These are phyloP conservation scores for Ramularia collo-cygni DNA, from an alignment of 2,329 filamentous ascomycete species.

Conservation along the genomic window DNA sequence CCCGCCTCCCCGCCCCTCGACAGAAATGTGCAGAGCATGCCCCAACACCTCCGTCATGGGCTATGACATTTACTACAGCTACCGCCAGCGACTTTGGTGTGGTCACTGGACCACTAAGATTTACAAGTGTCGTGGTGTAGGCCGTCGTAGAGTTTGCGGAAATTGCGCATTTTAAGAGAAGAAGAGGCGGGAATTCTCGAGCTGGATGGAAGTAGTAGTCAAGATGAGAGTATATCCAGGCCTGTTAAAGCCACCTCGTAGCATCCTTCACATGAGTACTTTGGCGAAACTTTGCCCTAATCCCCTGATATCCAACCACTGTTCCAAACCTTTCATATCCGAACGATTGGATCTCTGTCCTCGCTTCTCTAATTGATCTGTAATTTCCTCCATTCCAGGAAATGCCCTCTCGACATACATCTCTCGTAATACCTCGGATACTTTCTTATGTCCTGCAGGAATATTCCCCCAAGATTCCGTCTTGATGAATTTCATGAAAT, in stretches of 20 bases:
- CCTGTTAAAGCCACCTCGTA: too few species aligned
- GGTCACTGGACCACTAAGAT: conserved; percentile 1
- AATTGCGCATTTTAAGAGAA: not conserved
- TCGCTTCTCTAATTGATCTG: conserved; percentile 43
- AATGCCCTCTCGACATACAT: conserved; percentile 38
- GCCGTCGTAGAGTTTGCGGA: not conserved
- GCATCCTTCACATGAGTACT: conserved; percentile 34
- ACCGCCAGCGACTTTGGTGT: not conserved
- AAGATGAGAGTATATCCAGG: too few species aligned
- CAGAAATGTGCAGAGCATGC: not conserved
- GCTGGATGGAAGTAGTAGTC: too few species aligned
- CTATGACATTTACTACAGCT: conserved; percentile 1
- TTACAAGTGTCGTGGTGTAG: conserved; percentile 1
- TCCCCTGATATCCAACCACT: conserved; percentile 42
- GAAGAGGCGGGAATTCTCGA: too few species aligned
- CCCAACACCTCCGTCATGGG: conserved; percentile 1
- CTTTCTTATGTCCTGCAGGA: conserved; percentile 55
- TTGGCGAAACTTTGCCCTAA: conserved; percentile 41
- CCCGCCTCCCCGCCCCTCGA: too few species aligned
- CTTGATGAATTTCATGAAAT: conserved; percentile 58
- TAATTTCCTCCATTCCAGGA: conserved; percentile 52
- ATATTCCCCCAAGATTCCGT: conserved; percentile 59
- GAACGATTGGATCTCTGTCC: conserved; percentile 46
- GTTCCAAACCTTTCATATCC: conserved; percentile 49
- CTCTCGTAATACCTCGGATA: conserved; percentile 50